These are phyloP conservation scores for Smithsoniella earleae DNA, from an alignment of 163 green algal species.

Conservation along the genomic window DNA sequence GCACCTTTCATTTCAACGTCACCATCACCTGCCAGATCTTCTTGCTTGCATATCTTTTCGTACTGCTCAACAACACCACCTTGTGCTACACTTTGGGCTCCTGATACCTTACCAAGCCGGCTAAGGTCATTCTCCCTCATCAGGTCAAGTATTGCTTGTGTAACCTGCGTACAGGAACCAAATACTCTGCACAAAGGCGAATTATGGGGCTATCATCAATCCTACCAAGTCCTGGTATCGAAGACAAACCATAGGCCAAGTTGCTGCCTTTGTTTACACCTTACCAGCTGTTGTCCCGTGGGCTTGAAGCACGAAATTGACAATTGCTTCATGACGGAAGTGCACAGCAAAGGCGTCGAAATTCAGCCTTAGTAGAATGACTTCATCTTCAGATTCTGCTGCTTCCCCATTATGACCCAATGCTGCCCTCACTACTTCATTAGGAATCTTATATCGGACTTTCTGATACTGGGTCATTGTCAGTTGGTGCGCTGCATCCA, in stretches of 20 bases:
- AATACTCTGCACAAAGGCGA: not conserved
- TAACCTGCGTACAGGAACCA: not conserved
- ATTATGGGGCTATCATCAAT: not conserved
- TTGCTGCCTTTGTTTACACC: not conserved
- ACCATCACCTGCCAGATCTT: not conserved
- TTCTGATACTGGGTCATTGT: conserved; percentile 9
- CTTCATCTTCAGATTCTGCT: not conserved
- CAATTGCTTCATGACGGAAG: not conserved
- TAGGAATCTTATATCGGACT: not conserved
- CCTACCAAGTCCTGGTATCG: not conserved
- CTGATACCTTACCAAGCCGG: not conserved
- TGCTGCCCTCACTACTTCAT: not conserved
- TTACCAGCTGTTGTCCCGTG: not conserved
- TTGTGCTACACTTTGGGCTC: not conserved
- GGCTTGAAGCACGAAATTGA: not conserved
- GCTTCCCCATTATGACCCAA: not conserved
- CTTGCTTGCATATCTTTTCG: too few relatives aligned
- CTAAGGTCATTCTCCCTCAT: not conserved
- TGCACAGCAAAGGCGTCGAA: conserved; percentile 18
- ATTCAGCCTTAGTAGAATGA: conserved; percentile 12
- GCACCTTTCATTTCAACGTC: not conserved
- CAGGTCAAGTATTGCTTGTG: not conserved
- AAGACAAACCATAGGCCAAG: not conserved
- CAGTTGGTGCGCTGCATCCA: not conserved
- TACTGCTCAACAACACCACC: too few relatives aligned